Percentiles rank a stretch among this genome's conserved stretches.
phyloP scores from a whole-genome alignment of 768 basidiomycete genomes.

The Scleroderma bovista region DNA sequence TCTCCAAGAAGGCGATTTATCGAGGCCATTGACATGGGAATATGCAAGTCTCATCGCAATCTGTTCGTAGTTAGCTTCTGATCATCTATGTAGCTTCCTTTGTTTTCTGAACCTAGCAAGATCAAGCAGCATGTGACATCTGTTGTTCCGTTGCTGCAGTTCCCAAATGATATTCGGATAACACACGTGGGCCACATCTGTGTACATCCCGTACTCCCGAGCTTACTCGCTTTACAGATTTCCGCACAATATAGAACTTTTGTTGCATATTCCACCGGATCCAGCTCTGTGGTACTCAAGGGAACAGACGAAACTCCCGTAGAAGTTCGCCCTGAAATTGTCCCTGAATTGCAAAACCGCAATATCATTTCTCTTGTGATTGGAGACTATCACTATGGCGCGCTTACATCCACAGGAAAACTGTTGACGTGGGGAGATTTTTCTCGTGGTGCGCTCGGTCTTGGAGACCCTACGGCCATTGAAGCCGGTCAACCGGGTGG shows the following conservation, averaged over 20 bases:
- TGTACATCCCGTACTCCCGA: background rate
- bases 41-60: conserved; percentile 48
- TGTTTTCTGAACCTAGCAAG: conserved; percentile 59
- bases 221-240: conserved; percentile 43
- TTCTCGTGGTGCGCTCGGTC: conserved; percentile 76
- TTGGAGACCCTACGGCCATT: conserved; percentile 66
- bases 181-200: conserved; percentile 59
- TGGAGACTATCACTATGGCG: conserved; percentile 91
- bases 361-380: conserved; percentile 81
- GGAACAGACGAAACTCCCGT: conserved; percentile 48
- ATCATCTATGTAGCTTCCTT: conserved; percentile 48
- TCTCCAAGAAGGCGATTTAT: conserved; percentile 37
- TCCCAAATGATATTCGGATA: conserved; percentile 51
- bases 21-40: conserved; percentile 50
- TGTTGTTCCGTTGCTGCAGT: conserved; percentile 29
- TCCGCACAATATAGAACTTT: conserved; percentile 82
- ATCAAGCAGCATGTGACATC: conserved; percentile 45
- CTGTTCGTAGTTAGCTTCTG: background rate
- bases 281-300: conserved; percentile 67
- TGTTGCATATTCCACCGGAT: conserved; percentile 72
- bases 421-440: conserved; percentile 78
- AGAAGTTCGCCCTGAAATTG: conserved; percentile 48
- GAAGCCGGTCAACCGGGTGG: conserved; percentile 55
- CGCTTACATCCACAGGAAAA: conserved; percentile 72
- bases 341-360: conserved; percentile 69